Percentiles rank a stretch among this genome's conserved stretches.
These are phyloP conservation scores for Ogataea nonfermentans DNA, from an alignment of 805 yeast genomes.

Conservation along the genomic window DNA sequence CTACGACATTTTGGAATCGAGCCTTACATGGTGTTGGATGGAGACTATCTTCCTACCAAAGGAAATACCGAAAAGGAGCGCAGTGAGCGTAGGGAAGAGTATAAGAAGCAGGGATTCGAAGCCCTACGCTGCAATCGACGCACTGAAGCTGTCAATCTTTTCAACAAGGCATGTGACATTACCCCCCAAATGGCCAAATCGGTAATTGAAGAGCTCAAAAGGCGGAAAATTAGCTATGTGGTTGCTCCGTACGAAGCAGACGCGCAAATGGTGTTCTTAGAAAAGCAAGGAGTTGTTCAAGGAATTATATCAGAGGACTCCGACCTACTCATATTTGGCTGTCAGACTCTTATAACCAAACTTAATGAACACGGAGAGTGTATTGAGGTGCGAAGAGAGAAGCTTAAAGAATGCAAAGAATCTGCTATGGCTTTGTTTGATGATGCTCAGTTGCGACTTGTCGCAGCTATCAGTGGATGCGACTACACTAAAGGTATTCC, in stretches of 20 bases:
- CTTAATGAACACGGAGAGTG: slow-evolving; percentile 69
- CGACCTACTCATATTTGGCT: slow-evolving; percentile 87
- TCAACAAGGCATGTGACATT: slow-evolving; percentile 78
- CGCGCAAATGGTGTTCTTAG: slow-evolving; percentile 91
- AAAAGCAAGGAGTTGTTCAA: slow-evolving; percentile 67
- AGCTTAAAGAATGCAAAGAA: slow-evolving; percentile 39
- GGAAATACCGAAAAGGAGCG: slow-evolving; percentile 69
- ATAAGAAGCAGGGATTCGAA: slow-evolving; percentile 53
- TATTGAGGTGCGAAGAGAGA: slow-evolving; percentile 59
- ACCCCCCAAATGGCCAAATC: slow-evolving; percentile 90
- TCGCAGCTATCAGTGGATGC: slow-evolving; percentile 93
- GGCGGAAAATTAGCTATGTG: slow-evolving; percentile 57
- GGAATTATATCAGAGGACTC: slow-evolving; percentile 94
- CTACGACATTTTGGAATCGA: slow-evolving; percentile 63
- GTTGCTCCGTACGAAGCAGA: slow-evolving; percentile 99
- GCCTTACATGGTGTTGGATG: slow-evolving; percentile 92
- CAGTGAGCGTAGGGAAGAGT: slow-evolving; percentile 52
- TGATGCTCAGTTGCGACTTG: slow-evolving; percentile 59
- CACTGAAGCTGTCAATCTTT: slow-evolving; percentile 63
- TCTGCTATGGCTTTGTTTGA: slow-evolving; percentile 48
- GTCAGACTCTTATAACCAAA: slow-evolving; percentile 72
- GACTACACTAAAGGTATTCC: slow-evolving; percentile 89
- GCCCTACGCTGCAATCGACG: slow-evolving; percentile 51
- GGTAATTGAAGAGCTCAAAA: slow-evolving; percentile 68
- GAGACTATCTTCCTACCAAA: slow-evolving; percentile 81